Evolutionary conservation across 1,139 yeast species (phyloP).

Genomic region (Nakaseomyces nivariensis): DNA sequence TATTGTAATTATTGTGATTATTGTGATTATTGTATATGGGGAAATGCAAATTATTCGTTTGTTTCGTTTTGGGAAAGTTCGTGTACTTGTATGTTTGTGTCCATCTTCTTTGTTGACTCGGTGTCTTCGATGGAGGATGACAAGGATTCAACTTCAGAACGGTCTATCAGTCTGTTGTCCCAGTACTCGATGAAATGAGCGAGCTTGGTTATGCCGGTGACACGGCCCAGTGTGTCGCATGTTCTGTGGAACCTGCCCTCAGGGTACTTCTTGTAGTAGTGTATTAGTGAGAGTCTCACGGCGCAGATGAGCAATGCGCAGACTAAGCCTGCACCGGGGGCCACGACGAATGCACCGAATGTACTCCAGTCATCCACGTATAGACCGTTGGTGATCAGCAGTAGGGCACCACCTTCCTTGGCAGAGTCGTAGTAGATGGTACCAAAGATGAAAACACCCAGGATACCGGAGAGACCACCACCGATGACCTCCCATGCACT

Average conservation of each 20-base stretch:
- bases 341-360: slow-evolving; percentile 87
- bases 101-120: neutral
- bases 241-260: slow-evolving; percentile 6
- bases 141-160: neutral
- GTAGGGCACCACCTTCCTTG: slow-evolving; percentile 63
- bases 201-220: slow-evolving; percentile 9
- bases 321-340: slow-evolving; percentile 72
- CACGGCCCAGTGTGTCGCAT: slow-evolving; percentile 7
- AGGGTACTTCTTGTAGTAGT: slow-evolving; percentile 7
- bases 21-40: too few relatives aligned
- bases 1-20: too few relatives aligned
- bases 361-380: slow-evolving; percentile 86
- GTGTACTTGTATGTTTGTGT: neutral
- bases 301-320: slow-evolving; percentile 46
- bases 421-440: slow-evolving; percentile 65
- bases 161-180: slow-evolving; percentile 6
- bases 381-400: slow-evolving; percentile 66
- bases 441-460: slow-evolving; percentile 77
- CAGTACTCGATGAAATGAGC: slow-evolving; percentile 5
- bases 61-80: neutral
- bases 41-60: neutral
- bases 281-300: slow-evolving; percentile 33
- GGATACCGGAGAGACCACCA: slow-evolving; percentile 75
- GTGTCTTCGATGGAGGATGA: neutral
- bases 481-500: slow-evolving; percentile 74